Evolutionary conservation across 345 rosid species (phyloP).

Genomic region (Eucalyptus virginea): DNA sequence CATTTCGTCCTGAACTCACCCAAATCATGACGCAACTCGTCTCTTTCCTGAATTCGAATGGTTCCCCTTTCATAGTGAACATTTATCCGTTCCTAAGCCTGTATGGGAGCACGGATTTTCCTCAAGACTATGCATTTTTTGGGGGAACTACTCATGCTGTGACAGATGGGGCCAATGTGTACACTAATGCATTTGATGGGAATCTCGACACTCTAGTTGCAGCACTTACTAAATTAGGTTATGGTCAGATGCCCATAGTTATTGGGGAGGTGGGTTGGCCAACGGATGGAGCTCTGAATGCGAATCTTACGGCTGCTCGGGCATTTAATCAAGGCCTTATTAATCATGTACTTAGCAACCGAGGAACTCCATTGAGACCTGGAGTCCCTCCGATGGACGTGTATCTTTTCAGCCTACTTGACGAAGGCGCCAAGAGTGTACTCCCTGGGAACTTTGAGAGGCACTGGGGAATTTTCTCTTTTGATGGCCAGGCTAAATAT

Average conservation of each 20-base stretch:
- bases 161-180: slow-evolving; percentile 66
- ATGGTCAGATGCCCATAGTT: slow-evolving; percentile 81
- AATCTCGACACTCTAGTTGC: slow-evolving; percentile 87
- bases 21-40: slow-evolving; percentile 78
- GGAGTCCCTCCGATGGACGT: slow-evolving; percentile 64
- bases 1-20: slow-evolving; percentile 76
- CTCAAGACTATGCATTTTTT: slow-evolving; percentile 90
- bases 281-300: slow-evolving; percentile 69
- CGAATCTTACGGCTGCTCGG: slow-evolving; percentile 79
- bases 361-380: slow-evolving; percentile 92
- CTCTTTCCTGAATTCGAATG: slow-evolving; percentile 77
- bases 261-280: slow-evolving; percentile 99
- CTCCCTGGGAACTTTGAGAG: slow-evolving; percentile 91
- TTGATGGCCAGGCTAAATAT: slow-evolving; percentile 95
- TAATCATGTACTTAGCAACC: slow-evolving; percentile 51
- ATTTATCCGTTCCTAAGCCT: slow-evolving; percentile 96
- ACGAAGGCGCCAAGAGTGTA: slow-evolving; percentile 78
- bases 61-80: slow-evolving; percentile 84
- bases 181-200: slow-evolving; percentile 88
- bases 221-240: slow-evolving; percentile 76
- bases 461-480: slow-evolving; percentile 97
- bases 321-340: slow-evolving; percentile 87
- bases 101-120: slow-evolving; percentile 81
- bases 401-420: slow-evolving; percentile 83
- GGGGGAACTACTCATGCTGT: slow-evolving; percentile 80